These are phyloP conservation scores for Talaromyces sp. DNA, from an alignment of 2,329 filamentous ascomycete species.

Conservation along the genomic window DNA sequence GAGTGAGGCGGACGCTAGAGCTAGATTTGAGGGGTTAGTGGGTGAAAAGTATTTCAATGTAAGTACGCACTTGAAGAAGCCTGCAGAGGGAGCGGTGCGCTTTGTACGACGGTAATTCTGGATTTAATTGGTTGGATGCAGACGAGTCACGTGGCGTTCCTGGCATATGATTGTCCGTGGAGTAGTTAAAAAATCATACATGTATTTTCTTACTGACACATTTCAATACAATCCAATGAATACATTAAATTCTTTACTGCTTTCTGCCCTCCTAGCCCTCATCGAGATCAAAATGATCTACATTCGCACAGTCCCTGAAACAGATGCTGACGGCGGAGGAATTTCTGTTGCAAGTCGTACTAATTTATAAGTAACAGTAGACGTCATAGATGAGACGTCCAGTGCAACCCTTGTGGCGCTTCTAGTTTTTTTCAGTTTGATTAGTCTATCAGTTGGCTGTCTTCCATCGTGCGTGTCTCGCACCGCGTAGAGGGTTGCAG, in stretches of 20 bases:
- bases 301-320: not conserved
- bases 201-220: too few relatives aligned
- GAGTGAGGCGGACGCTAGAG: not conserved
- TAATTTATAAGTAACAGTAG: not conserved
- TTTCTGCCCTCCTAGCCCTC: not conserved
- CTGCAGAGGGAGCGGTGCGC: not conserved
- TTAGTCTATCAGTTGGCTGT: not conserved
- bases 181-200: not conserved
- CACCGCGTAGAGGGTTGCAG: not conserved
- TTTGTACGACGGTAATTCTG: not conserved
- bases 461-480: not conserved
- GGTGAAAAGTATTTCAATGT: slow-evolving; percentile 1
- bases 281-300: not conserved
- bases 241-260: not conserved
- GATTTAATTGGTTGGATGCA: not conserved
- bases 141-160: not conserved
- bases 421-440: not conserved
- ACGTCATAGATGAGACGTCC: not conserved
- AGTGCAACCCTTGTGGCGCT: not conserved
- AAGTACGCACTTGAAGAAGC: slow-evolving; percentile 6
- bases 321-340: not conserved
- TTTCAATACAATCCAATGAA: not conserved
- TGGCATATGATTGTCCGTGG: not conserved
- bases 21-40: not conserved
- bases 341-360: not conserved